Evolutionary conservation across 192 early-diverging fungal genomes (phyloP), one percentile per base, ranked within the genome.

Genomic region (Geranomyces michiganensis): DNA sequence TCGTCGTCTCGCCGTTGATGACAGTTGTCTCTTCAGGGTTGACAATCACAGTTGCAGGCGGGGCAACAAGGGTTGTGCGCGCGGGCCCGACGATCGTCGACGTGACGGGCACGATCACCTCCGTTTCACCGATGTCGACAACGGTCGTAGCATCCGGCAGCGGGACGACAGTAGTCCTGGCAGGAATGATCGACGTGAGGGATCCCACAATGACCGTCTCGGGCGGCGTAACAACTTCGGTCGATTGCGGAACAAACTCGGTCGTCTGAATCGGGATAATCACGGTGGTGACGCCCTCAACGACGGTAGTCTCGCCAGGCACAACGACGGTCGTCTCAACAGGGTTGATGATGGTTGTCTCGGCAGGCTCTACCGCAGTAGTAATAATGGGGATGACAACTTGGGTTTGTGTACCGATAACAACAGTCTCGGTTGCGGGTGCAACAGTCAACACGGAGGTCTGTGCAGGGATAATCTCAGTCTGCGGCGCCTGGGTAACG

Each of bases 211-310:
- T 32, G 27, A 29, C 27, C 4, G 58, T 60, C 30, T 60, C 58
- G 31, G 22, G 22, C 15, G 58, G 27, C 14, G 27, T 32, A 3
- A 60, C 58, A 19, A 19, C 30, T 4, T 17, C 27, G 27, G 58
- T 60, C 1, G 27, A 19, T 8, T 19, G 58, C 58, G 22, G 4
- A 24, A 26, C 19, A 6, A 60, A 6, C 22, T 26, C 27, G 58
- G 58, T 26, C 3, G 58, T 60, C 27, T 32, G 22, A 26, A 19
- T 29, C 14, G 58, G 58, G 6, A 29, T 30, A 7, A 60, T 29
- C 4, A 60, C 58, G 58, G 58, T 60, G 58, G 58, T 60, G 27
- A 60, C 27, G 26, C 58, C 58, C 19, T 19, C 22, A 32, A 60
- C 27, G 26, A 60, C 27, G 19, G 22, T 32, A 17, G 58, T 60